Evolutionary conservation across 2,329 filamentous ascomycete genomes (phyloP), one percentile per base, ranked within the genome.

Genomic region (Coleophoma eucalyptorum): DNA sequence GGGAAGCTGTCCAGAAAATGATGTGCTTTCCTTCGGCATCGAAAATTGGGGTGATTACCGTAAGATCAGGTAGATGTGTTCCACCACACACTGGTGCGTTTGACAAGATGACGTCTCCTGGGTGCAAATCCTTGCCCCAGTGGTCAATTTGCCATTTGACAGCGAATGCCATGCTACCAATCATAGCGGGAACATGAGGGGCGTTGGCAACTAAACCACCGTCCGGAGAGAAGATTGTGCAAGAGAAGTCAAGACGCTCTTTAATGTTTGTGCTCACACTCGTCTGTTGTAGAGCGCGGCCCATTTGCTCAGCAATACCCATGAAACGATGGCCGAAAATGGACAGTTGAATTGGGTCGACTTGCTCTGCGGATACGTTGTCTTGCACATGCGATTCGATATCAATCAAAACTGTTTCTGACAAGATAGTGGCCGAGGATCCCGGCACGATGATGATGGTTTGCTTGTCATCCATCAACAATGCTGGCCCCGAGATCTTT

Each of bases 361-460:
- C 81, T n/a, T 21, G 75, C 49, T 69, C 71, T 31, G 42, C 21
- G 10, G 42, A 44, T 16, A 44, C 41, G 18, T 48, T 32, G 41
- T 42, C 8, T 32, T 40, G 21, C 5, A 16, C 19, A 13, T 35
- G 41, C 31, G 40, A 38, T 15, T 49, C 42, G 6, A 52, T 31
- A 46, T 95, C 89, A 62, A 96, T 90, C 13, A 96, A 78, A 4
- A 96, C 89, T 59, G 95, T 92, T 0, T 90, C 94, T 55, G 89
- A 78, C n/a, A 95, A 83, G 21, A 49, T 44, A 8, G 90, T 71
- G 0, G 91, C 92, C 21, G 81, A 81, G 3, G 89, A 81, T 32
- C 80, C 81, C 0, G 91, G 91, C 0, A 88, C 88, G 2, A 96
- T 83, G 0, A 96, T 88, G 53, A 97, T 93, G 0, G 91, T 97